These are phyloP conservation scores for Entelexis sorbosivorans DNA, from an alignment of 1,139 yeast species.

Conservation along the genomic window DNA sequence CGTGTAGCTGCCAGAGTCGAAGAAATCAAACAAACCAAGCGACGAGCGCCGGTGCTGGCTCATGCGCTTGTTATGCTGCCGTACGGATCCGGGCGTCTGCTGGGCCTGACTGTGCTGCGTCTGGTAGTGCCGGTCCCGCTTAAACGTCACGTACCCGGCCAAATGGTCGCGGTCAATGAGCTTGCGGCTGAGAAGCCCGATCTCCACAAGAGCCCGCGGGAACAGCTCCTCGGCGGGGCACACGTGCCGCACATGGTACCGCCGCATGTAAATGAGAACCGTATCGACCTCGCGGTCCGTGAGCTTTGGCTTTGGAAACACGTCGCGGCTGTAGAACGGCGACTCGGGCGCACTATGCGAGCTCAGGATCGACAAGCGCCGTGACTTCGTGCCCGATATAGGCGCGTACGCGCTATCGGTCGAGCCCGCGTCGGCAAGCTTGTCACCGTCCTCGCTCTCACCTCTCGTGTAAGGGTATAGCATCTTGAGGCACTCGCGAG, in stretches of 20 bases:
- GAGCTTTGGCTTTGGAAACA: conserved; percentile 29
- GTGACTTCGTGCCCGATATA: conserved; percentile 20
- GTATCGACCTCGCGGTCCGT: conserved; percentile 32
- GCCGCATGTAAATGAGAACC: conserved; percentile 29
- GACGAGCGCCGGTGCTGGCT: conserved; percentile 20
- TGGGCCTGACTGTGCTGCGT: conserved; percentile 13
- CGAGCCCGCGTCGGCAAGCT: background rate
- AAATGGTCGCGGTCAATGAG: conserved; percentile 27
- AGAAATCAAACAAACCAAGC: conserved; percentile 20
- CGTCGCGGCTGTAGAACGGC: conserved; percentile 29
- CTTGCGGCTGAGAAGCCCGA: conserved; percentile 29
- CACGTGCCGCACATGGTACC: conserved; percentile 30
- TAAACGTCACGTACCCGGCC: conserved; percentile 17
- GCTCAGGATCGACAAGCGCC: conserved; percentile 28
- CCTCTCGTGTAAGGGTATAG: conserved; percentile 11
- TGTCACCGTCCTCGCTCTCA: conserved; percentile 1
- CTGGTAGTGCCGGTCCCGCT: conserved; percentile 21
- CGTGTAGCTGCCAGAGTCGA: conserved; percentile 10
- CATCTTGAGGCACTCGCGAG: conserved; percentile 14
- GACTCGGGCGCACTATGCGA: conserved; percentile 19
- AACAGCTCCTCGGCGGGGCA: conserved; percentile 32
- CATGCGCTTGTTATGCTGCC: conserved; percentile 4
- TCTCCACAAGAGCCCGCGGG: conserved; percentile 32
- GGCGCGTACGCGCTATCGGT: background rate
- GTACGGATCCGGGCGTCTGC: background rate